Evolutionary conservation across 1,284 basidiomycete species (phyloP).

Genomic region (Waitea zeae): DNA sequence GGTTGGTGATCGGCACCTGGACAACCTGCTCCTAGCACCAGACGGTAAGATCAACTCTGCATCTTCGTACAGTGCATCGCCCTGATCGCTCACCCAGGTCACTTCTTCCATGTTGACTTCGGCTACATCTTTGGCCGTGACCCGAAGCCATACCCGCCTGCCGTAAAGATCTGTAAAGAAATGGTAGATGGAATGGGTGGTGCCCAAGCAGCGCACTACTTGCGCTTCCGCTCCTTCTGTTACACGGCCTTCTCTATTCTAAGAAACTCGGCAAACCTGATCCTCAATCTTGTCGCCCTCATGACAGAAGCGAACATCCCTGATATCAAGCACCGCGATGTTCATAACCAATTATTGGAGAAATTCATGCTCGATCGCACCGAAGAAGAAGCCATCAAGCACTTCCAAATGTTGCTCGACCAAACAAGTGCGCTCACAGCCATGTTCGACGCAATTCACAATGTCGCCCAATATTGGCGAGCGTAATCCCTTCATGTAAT

Average conservation of each 20-base stretch:
- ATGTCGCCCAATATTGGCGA: conserved; percentile 72
- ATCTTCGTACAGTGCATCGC: conserved; percentile 40
- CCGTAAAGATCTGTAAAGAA: conserved; percentile 97
- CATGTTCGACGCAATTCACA: conserved; percentile 85
- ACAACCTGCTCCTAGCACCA: conserved; percentile 86
- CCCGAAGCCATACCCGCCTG: conserved; percentile 95
- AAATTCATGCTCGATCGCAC: conserved; percentile 91
- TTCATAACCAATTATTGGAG: conserved; percentile 81
- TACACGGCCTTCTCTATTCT: conserved; percentile 94
- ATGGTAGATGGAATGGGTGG: conserved; percentile 99
- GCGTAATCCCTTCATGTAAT: too few relatives aligned
- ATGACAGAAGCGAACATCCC: conserved; percentile 99
- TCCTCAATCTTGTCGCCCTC: conserved; percentile 88
- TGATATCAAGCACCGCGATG: conserved; percentile 87
- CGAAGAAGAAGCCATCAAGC: conserved; percentile 94
- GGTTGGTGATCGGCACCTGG: conserved; percentile 93
- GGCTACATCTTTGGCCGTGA: conserved; percentile 97
- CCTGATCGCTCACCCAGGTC: too few relatives aligned
- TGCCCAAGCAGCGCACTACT: conserved; percentile 80
- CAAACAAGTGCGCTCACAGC: conserved; percentile 92
- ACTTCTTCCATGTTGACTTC: conserved; percentile 67
- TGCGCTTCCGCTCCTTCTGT: conserved; percentile 89
- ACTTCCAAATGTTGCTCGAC: conserved; percentile 86
- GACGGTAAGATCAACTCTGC: conserved; percentile 45
- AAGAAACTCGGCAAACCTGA: conserved; percentile 94